Conservation (phyloP, 1,284 basidiomycete genomes). For the Cutaneotrichosporon cyanovorans region DNA sequence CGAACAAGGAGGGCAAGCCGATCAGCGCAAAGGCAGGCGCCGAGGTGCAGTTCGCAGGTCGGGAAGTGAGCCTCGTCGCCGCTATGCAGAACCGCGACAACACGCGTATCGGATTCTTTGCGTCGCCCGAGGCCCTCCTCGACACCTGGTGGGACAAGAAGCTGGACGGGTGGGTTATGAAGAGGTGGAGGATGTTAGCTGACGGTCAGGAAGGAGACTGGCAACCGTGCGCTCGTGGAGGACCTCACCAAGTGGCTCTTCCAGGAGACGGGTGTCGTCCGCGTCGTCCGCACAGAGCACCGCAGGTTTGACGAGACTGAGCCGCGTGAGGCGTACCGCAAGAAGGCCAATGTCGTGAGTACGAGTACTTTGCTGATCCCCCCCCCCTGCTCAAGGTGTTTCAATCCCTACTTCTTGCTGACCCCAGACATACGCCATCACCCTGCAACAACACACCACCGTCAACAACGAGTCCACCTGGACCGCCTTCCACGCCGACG, state of each 20-base stretch:
- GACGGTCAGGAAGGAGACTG: slow-evolving; percentile 50
- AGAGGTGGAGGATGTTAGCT: neutral
- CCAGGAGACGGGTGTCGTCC: slow-evolving; percentile 74
- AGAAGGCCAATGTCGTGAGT: slow-evolving; percentile 74
- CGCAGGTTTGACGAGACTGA: slow-evolving; percentile 58
- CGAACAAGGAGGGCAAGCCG: slow-evolving; percentile 52
- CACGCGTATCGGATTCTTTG: slow-evolving; percentile 71
- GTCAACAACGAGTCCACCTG: slow-evolving; percentile 48
- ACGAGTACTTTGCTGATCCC: no score
- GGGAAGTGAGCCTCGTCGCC: slow-evolving; percentile 65
- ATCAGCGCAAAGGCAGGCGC: slow-evolving; percentile 59
- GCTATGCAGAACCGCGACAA: slow-evolving; percentile 81
- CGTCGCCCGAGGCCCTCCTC: slow-evolving; percentile 69
- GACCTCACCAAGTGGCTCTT: slow-evolving; percentile 85
- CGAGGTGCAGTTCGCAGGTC: slow-evolving; percentile 59
- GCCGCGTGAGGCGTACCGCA: slow-evolving; percentile 63
- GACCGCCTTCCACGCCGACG: slow-evolving; percentile 62
- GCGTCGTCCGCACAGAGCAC: slow-evolving; percentile 69
- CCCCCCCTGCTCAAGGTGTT: no score
- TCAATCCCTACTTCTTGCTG: slow-evolving; percentile 1
- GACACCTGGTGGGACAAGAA: slow-evolving; percentile 43
- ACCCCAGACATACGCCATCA: slow-evolving; percentile 62
- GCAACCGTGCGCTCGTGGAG: slow-evolving; percentile 64
- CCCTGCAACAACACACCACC: slow-evolving; percentile 43
- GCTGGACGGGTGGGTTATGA: slow-evolving; percentile 47